Percentiles rank a stretch among this genome's conserved stretches.
Evolutionary conservation across 805 yeast species (phyloP).

Genomic region (Cyberlindnera mrakii): DNA sequence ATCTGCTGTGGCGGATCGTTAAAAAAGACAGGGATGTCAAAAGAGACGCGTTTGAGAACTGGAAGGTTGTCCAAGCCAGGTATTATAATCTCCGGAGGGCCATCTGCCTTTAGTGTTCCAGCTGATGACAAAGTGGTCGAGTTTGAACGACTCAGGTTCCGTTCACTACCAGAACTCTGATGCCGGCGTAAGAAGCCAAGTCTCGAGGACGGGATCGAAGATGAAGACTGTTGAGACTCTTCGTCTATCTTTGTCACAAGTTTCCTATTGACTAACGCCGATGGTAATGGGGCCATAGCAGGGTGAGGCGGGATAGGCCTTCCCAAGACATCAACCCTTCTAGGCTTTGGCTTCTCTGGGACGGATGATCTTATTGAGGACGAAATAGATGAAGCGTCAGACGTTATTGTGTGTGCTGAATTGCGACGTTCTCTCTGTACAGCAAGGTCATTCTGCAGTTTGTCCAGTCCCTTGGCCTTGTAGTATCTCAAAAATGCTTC

Average conservation of each 20-base stretch:
- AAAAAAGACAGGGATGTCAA: conserved; percentile 69
- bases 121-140: conserved; percentile 2
- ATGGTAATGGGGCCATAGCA: conserved; percentile 37
- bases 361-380: conserved; percentile 10
- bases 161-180: conserved; percentile 3
- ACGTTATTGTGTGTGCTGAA: neutral
- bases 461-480: conserved; percentile 22
- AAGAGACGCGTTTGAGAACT: conserved; percentile 58
- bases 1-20: conserved; percentile 93
- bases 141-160: conserved; percentile 4
- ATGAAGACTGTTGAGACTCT: neutral
- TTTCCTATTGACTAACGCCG: conserved; percentile 31
- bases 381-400: conserved; percentile 1
- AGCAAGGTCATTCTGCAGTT: conserved; percentile 15
- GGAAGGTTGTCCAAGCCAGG: conserved; percentile 39
- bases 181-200: conserved; percentile 10
- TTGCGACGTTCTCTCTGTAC: conserved; percentile 1
- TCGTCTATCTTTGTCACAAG: neutral
- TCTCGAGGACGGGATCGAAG: conserved; percentile 2
- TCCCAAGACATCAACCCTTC: conserved; percentile 32
- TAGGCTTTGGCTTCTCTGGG: conserved; percentile 1
- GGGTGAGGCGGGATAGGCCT: conserved; percentile 51
- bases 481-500: conserved; percentile 40
- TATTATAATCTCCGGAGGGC: conserved; percentile 17
- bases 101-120: neutral